Base-by-base conservation (phyloP, 495 filamentous ascomycete species). In the Elasticomyces elasticus region DNA sequence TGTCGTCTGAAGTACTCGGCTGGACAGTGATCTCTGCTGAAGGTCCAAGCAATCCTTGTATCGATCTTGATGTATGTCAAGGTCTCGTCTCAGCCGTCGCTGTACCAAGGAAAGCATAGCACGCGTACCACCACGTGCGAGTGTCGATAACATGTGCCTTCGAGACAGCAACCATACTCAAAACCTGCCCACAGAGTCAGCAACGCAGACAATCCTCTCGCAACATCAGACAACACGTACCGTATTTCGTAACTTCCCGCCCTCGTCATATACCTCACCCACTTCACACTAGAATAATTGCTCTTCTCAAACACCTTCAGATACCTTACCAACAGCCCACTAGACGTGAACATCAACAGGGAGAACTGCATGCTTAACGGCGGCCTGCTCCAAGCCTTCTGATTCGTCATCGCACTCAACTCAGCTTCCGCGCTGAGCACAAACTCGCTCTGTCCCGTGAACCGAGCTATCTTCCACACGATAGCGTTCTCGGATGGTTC, bases 301-400 rank as follows among this genome's bases (percentile, higher is more conserved):
- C 77, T 88, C 81, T 99, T 99, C 77, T 99, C 94, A 73, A 99
- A 99, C 24, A 99, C 94, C 74, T 99, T 99, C 54, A 99, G 72
- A 70, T 99, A 99, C 38, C 94, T 72, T 46, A 99, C 94, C 59
- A 99, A 66, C 62, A 99, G 68, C 15, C 92, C 94, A 1, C 82
- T 87, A 64, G 85, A 90, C 31, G 94, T 99, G 69, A 99, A 99
- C 94, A 99, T 99, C 61, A 99, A 73, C 61, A 99, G 69, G 52
- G 82, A 87, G 64, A 99, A 99, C 67, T 76, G 91, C 68, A 99
- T 70, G 63, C 82, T 94, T 55, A 99, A 72, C 28, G 94, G 94
- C 53, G 94, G 94, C 44, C 94, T 77, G 60, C 85, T 90, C 94
- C 94, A 99, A 26, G 90, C 85, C 68, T 96, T 96, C 72, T 99